Evolutionary conservation across 768 basidiomycete species (phyloP).

Genomic region (Kondoa subrosea): DNA sequence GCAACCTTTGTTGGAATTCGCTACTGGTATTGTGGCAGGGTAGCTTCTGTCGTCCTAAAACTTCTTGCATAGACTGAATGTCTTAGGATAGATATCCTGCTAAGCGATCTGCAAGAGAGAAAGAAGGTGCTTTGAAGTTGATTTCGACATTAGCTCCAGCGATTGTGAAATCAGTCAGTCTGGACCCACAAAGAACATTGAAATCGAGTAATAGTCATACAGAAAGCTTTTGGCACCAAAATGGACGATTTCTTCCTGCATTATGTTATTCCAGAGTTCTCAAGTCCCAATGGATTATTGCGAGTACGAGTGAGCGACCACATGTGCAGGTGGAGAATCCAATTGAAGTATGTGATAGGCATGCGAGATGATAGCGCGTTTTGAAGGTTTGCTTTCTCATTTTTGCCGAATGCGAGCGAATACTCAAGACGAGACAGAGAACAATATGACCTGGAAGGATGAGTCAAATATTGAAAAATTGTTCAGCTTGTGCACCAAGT

Average conservation of each 20-base stretch:
- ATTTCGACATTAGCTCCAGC: conserved; percentile 55
- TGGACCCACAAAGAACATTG: background rate
- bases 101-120: conserved; percentile 40
- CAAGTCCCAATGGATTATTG: conserved; percentile 51
- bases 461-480: conserved; percentile 37
- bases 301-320: conserved; percentile 58
- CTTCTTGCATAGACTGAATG: background rate
- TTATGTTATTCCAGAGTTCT: conserved; percentile 58
- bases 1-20: conserved; percentile 57
- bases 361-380: conserved; percentile 59
- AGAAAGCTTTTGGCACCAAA: conserved; percentile 46
- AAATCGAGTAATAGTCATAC: background rate
- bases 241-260: conserved; percentile 63
- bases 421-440: conserved; percentile 18
- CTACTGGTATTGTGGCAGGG: conserved; percentile 56
- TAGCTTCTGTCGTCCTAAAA: conserved; percentile 5
- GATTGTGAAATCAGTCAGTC: conserved; percentile 58
- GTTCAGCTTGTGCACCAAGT: conserved; percentile 33
- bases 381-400: conserved; percentile 38
- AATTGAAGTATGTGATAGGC: conserved; percentile 36
- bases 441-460: conserved; percentile 50
- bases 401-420: background rate
- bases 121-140: conserved; percentile 74
- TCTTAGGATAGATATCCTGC: conserved; percentile 22
- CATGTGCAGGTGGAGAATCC: conserved; percentile 31